phyloP scores from a whole-genome alignment of 495 filamentous ascomycete species.

The Neurospora tetrasperma region DNA sequence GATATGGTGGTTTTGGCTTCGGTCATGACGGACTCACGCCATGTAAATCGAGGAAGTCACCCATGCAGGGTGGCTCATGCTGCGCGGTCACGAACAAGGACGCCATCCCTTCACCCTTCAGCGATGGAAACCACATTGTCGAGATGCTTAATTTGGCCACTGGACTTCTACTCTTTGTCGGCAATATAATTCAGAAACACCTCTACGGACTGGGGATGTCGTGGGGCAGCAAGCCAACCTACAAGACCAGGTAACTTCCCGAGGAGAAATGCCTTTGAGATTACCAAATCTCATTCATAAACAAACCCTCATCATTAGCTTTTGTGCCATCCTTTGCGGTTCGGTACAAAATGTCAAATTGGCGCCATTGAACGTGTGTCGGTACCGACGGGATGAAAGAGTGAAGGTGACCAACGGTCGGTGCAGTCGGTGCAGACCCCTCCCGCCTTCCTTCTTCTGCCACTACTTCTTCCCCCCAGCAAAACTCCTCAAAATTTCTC shows the following conservation, averaged over 20 bases:
- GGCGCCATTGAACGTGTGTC: not conserved
- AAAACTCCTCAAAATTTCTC: not conserved
- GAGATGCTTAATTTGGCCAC: not conserved
- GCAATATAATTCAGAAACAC: not conserved
- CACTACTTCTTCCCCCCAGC: not conserved
- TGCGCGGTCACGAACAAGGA: not conserved
- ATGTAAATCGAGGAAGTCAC: not conserved
- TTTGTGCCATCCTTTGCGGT: not conserved
- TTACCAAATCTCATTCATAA: constrained; percentile 5
- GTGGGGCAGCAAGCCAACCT: not conserved
- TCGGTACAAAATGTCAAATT: not conserved
- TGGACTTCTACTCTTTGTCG: not conserved
- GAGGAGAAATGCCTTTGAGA: not conserved
- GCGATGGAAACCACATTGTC: not conserved
- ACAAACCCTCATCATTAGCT: not conserved
- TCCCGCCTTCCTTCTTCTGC: not conserved
- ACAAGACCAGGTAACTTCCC: not conserved
- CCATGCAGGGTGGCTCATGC: not conserved
- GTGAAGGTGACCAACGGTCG: not conserved
- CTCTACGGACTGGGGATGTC: not conserved
- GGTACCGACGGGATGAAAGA: not conserved
- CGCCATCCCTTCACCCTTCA: not conserved
- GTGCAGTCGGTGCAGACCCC: not conserved
- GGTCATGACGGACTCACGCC: not conserved
- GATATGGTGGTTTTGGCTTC: not conserved